Evolutionary conservation across 768 basidiomycete species (phyloP).

Genomic region (Paxillus involutus): DNA sequence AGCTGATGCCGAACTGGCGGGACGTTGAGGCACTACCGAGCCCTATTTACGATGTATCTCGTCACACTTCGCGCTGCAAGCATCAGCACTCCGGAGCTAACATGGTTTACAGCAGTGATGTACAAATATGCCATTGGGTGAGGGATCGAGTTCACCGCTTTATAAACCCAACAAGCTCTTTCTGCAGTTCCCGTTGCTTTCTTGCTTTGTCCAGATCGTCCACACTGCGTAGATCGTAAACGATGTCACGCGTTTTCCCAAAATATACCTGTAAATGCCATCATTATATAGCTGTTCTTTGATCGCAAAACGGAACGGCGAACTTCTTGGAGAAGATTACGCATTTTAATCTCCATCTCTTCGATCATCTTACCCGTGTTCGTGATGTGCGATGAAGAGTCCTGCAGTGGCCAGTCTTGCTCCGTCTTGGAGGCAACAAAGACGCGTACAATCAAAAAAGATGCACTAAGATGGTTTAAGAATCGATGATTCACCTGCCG

Average conservation of each 20-base stretch:
- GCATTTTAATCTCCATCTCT: constrained; percentile 99
- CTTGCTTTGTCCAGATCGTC: constrained; percentile 83
- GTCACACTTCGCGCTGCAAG: background rate
- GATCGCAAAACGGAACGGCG: constrained; percentile 12
- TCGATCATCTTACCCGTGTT: constrained; percentile 97
- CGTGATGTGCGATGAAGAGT: constrained; percentile 79
- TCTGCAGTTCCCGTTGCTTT: constrained; percentile 83
- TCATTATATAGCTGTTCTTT: constrained; percentile 7
- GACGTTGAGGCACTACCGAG: constrained; percentile 18
- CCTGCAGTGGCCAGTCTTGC: constrained; percentile 82
- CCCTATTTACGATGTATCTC: background rate
- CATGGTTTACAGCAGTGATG: constrained; percentile 4
- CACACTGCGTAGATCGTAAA: constrained; percentile 86
- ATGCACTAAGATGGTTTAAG: constrained; percentile 5
- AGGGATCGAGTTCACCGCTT: constrained; percentile 49
- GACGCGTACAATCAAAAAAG: constrained; percentile 9
- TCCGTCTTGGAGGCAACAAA: constrained; percentile 56
- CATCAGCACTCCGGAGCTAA: background rate
- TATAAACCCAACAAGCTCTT: constrained; percentile 86
- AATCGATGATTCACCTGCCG: constrained; percentile 66
- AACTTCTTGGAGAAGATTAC: constrained; percentile 89
- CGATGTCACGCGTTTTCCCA: constrained; percentile 94
- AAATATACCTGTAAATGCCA: constrained; percentile 72
- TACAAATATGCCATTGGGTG: constrained; percentile 5
- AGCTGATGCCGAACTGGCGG: constrained; percentile 61